Conservation (phyloP, 2,329 filamentous ascomycete genomes). For the Monosporascus sp. region DNA sequence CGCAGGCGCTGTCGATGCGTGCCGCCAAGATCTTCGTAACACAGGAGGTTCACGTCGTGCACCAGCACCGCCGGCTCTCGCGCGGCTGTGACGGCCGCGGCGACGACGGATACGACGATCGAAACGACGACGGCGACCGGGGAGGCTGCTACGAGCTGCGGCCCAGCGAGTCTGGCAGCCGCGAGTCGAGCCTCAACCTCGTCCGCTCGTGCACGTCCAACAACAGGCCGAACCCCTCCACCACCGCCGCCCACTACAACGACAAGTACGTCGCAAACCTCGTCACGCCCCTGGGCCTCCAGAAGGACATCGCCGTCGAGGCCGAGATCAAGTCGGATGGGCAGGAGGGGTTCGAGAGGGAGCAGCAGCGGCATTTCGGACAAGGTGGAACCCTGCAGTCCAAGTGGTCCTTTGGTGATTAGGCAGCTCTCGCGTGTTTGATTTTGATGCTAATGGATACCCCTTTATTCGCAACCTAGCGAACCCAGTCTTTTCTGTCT, state of each 20-base stretch:
- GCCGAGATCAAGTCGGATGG: constrained; percentile 21
- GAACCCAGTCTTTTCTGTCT: too few relatives aligned
- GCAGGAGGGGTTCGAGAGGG: constrained; percentile 18
- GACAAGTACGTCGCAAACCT: constrained; percentile 14
- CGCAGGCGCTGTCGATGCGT: constrained; percentile 10
- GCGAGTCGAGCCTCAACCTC: constrained; percentile 10
- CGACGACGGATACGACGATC: constrained; percentile 4
- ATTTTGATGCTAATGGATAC: too few relatives aligned
- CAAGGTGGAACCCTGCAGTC: not conserved
- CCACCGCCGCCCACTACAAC: constrained; percentile 11
- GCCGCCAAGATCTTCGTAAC: constrained; percentile 29
- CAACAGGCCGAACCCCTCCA: not conserved
- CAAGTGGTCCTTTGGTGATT: not conserved
- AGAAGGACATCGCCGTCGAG: constrained; percentile 10
- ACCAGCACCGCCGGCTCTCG: constrained; percentile 21
- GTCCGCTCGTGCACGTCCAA: constrained; percentile 1
- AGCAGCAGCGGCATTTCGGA: constrained; percentile 17
- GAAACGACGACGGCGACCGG: not conserved
- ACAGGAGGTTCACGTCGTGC: constrained; percentile 28
- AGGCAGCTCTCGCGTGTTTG: too few relatives aligned
- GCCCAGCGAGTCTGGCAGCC: constrained; percentile 2
- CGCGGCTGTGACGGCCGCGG: not conserved
- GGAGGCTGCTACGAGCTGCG: constrained; percentile 7
- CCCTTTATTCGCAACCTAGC: too few relatives aligned
- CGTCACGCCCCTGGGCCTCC: constrained; percentile 14